Evolutionary conservation across 2,329 filamentous ascomycete species (phyloP).

Genomic region (Alternaria arbusti): DNA sequence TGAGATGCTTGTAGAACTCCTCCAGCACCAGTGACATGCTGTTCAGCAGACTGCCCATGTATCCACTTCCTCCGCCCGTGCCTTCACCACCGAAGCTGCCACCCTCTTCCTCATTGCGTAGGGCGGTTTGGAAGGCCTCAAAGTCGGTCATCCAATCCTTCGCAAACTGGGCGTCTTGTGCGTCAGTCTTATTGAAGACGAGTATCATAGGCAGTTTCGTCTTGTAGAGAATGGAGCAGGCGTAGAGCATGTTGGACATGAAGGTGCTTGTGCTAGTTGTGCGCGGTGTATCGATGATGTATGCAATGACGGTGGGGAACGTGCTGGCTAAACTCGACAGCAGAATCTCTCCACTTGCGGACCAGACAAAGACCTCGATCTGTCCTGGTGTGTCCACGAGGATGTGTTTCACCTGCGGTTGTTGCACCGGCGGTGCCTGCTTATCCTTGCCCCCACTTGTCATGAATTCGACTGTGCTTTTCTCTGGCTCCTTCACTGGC

Average conservation of each 20-base stretch:
- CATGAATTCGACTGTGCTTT: constrained; percentile 45
- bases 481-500: constrained; percentile 32
- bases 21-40: constrained; percentile 98
- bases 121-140: constrained; percentile 88
- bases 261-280: constrained; percentile 94
- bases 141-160: constrained; percentile 99
- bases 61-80: constrained; percentile 76
- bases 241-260: constrained; percentile 99
- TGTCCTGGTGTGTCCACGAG: constrained; percentile 95
- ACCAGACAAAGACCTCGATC: constrained; percentile 99
- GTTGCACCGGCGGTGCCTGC: constrained; percentile 50
- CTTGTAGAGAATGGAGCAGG: constrained; percentile 98
- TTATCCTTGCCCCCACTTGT: constrained; percentile 41
- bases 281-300: constrained; percentile 95
- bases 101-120: constrained; percentile 78
- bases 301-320: constrained; percentile 96
- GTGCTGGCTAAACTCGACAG: constrained; percentile 90
- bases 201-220: constrained; percentile 98
- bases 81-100: constrained; percentile 80
- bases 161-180: constrained; percentile 87
- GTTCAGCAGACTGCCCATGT: constrained; percentile 95
- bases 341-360: constrained; percentile 90
- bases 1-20: constrained; percentile 95
- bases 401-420: constrained; percentile 74
- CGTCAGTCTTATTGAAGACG: constrained; percentile 99